Evolutionary conservation across 352 stramenopile genomes (phyloP).

Genomic region (Thraustotheca clavata): DNA sequence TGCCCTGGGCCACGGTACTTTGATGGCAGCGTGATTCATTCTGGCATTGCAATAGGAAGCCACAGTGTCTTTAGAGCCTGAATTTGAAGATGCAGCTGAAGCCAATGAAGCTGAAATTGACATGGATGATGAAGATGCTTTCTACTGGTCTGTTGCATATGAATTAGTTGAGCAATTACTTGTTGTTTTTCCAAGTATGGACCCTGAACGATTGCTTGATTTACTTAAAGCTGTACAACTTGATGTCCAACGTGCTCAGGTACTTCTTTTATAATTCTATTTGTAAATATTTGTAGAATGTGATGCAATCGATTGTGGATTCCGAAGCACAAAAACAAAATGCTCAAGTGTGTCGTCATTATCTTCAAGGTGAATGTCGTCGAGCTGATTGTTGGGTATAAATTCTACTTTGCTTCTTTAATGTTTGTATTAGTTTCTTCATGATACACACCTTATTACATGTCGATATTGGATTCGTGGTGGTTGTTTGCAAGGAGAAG

Average conservation of each 20-base stretch:
- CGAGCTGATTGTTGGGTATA: constrained; percentile 80
- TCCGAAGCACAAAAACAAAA: constrained; percentile 49
- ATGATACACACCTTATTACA: constrained; percentile 74
- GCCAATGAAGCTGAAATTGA: constrained; percentile 19
- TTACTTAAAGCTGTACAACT: constrained; percentile 63
- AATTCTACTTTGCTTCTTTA: neutral
- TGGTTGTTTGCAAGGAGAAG: constrained; percentile 61
- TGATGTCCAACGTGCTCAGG: constrained; percentile 64
- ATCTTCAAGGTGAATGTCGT: constrained; percentile 68
- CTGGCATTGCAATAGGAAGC: neutral
- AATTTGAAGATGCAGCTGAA: constrained; percentile 10
- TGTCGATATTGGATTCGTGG: constrained; percentile 81
- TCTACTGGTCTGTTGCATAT: constrained; percentile 82
- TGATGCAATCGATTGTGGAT: constrained; percentile 38
- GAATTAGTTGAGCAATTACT: constrained; percentile 76
- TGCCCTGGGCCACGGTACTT: constrained; percentile 2
- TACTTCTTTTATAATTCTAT: neutral
- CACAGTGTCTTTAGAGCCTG: constrained; percentile 17
- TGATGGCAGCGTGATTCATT: too few species aligned
- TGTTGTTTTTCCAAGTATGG: constrained; percentile 74
- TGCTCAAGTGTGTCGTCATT: constrained; percentile 73
- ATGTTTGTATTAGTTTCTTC: constrained; percentile 55
- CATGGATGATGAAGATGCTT: constrained; percentile 65
- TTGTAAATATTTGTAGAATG: constrained; percentile 48
- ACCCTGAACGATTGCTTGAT: constrained; percentile 61